Percentiles rank a stretch among this genome's conserved stretches.
phyloP scores from a whole-genome alignment of 2,329 filamentous ascomycete genomes.

The Xylariaceae sp. region DNA sequence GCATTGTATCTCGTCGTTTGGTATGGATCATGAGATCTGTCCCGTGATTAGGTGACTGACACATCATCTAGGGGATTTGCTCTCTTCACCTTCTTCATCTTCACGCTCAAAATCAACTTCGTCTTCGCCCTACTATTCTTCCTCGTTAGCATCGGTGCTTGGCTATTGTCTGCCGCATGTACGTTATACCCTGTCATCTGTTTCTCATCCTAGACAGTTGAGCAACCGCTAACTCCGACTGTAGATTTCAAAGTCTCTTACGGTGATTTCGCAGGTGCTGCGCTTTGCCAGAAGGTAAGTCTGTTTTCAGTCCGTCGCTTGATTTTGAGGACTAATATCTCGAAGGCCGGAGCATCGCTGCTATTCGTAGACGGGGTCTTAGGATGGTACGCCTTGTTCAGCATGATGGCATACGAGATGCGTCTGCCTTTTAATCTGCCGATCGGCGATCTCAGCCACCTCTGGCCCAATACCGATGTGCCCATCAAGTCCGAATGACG shows the following conservation, averaged over 20 bases:
- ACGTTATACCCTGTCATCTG: too few species aligned
- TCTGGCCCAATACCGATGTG: slow-evolving; percentile 37
- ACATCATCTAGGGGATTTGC: slow-evolving; percentile 2
- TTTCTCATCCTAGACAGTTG: too few species aligned
- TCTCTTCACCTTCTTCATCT: slow-evolving; percentile 7
- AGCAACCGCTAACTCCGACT: too few species aligned
- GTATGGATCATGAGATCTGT: neutral
- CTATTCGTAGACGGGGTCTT: slow-evolving; percentile 41
- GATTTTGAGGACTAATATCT: too few species aligned
- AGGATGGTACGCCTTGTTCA: slow-evolving; percentile 47
- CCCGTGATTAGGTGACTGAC: neutral
- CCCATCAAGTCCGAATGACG: slow-evolving; percentile 7
- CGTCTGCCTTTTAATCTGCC: slow-evolving; percentile 41
- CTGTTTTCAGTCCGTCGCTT: too few species aligned
- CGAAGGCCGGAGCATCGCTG: slow-evolving; percentile 32
- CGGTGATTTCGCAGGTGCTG: neutral
- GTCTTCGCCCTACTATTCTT: slow-evolving; percentile 4
- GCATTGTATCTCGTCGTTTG: slow-evolving; percentile 2
- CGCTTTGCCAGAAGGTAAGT: neutral
- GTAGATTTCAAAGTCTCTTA: neutral
- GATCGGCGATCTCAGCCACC: slow-evolving; percentile 44
- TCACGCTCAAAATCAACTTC: slow-evolving; percentile 6
- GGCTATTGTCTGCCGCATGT: slow-evolving; percentile 1
- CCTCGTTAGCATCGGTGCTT: slow-evolving; percentile 1
- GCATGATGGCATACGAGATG: slow-evolving; percentile 49